phyloP scores from a whole-genome alignment of 2,329 filamentous ascomycete species.

The Fusarium decemcellulare region DNA sequence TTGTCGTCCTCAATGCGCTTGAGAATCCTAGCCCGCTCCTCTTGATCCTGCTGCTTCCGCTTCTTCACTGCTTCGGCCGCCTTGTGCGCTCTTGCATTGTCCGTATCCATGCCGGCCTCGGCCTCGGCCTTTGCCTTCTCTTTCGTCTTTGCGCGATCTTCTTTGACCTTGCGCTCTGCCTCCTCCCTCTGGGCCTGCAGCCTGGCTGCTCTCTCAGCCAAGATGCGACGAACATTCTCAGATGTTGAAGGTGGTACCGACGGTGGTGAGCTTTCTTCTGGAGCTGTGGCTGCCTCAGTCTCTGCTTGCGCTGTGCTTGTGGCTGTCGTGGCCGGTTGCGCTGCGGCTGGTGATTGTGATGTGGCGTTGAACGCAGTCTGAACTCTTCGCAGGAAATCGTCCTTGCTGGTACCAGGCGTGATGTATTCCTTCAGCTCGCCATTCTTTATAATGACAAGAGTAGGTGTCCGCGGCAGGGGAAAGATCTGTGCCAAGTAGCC shows the following conservation, averaged over 20 bases:
- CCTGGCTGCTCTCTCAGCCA: conserved; percentile 66
- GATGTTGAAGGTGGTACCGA: conserved; percentile 46
- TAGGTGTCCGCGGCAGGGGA: conserved; percentile 83
- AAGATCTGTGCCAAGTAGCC: conserved; percentile 87
- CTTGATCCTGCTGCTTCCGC: conserved; percentile 74
- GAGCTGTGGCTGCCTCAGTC: conserved; percentile 32
- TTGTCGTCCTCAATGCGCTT: conserved; percentile 85
- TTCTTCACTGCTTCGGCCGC: conserved; percentile 72
- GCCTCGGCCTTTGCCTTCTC: conserved; percentile 62
- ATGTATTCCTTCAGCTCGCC: conserved; percentile 85
- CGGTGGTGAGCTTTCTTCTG: conserved; percentile 35
- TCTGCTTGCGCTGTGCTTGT: conserved; percentile 34
- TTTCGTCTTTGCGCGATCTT: conserved; percentile 63
- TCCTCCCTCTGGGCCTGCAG: conserved; percentile 59
- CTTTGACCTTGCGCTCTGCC: conserved; percentile 63
- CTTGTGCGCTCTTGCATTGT: conserved; percentile 55
- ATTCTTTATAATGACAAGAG: conserved; percentile 84
- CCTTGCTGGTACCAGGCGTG: conserved; percentile 71
- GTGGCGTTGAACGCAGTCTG: conserved; percentile 52
- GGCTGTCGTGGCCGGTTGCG: conserved; percentile 34
- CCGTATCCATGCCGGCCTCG: conserved; percentile 50
- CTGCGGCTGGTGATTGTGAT: conserved; percentile 22
- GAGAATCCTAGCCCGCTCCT: conserved; percentile 80
- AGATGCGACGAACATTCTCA: conserved; percentile 54
- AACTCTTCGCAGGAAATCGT: conserved; percentile 72